These are phyloP conservation scores for Eimeria acervulina DNA, from an alignment of 169 alveolate species.

Conservation along the genomic window DNA sequence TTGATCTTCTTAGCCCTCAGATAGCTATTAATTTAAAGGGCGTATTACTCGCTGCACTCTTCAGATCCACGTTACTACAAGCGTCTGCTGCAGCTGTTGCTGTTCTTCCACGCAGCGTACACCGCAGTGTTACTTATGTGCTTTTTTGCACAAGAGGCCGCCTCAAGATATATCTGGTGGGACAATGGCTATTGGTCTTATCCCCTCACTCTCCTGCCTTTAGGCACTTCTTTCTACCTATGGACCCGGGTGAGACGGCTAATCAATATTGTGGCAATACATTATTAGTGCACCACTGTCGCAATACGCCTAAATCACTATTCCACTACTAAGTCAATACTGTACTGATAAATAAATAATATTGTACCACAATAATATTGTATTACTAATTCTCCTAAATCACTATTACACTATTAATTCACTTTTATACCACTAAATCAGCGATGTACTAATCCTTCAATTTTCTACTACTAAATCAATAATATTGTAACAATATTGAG, in stretches of 20 bases:
- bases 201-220: slow-evolving; percentile 73
- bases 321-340: too few species aligned
- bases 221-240: background rate
- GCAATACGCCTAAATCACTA: too few species aligned
- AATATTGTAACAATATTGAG: too few species aligned
- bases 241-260: slow-evolving; percentile 50
- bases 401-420: too few species aligned
- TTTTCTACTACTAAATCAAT: too few species aligned
- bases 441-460: background rate
- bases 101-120: slow-evolving; percentile 75
- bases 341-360: too few species aligned
- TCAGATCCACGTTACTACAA: slow-evolving; percentile 74
- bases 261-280: background rate
- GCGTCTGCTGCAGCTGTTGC: slow-evolving; percentile 78
- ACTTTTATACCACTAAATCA: too few species aligned
- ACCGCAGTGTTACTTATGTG: slow-evolving; percentile 63
- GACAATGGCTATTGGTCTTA: slow-evolving; percentile 59
- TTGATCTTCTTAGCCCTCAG: too few species aligned
- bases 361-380: too few species aligned
- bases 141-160: slow-evolving; percentile 16
- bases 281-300: too few species aligned
- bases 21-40: background rate
- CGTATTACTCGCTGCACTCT: background rate
- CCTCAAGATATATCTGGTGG: slow-evolving; percentile 59
- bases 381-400: too few species aligned